phyloP scores from a whole-genome alignment of 495 filamentous ascomycete genomes.

The Penicillium samsonianum region DNA sequence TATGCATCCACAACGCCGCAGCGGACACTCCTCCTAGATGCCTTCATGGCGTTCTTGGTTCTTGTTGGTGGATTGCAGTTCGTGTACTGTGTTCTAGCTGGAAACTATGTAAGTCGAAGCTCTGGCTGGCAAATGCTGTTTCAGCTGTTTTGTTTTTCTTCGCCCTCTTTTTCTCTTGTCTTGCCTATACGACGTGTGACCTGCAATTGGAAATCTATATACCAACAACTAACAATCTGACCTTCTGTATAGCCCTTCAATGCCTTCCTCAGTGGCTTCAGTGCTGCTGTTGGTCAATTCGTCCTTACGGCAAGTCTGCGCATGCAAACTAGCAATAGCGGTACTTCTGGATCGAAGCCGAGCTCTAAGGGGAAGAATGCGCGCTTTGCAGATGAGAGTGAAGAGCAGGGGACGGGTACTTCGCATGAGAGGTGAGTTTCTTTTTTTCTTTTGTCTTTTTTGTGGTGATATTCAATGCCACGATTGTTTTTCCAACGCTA shows the following conservation, averaged over 20 bases:
- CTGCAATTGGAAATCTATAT: constrained; percentile 4
- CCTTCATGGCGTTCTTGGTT: constrained; percentile 88
- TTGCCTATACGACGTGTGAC: not conserved
- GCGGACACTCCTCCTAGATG: constrained; percentile 88
- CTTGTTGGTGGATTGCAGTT: constrained; percentile 88
- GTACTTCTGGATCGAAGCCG: constrained; percentile 20
- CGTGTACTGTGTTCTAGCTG: constrained; percentile 85
- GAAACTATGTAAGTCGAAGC: constrained; percentile 77
- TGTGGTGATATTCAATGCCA: not conserved
- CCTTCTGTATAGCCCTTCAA: constrained; percentile 78
- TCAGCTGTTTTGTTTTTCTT: not conserved
- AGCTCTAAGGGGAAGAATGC: constrained; percentile 40
- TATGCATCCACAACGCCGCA: constrained; percentile 81
- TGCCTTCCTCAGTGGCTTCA: constrained; percentile 94
- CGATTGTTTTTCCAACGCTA: not conserved
- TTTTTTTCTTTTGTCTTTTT: not conserved
- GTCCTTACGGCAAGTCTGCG: constrained; percentile 87
- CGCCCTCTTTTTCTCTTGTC: not conserved
- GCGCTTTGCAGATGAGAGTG: constrained; percentile 29
- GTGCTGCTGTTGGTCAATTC: constrained; percentile 94
- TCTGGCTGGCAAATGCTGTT: not conserved
- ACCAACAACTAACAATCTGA: constrained; percentile 3
- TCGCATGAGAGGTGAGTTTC: constrained; percentile 52
- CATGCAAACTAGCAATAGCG: constrained; percentile 74
- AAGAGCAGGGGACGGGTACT: constrained; percentile 35